A percentile compares a stretch with the other conserved stretches of the same genome.
Conservation (phyloP, 257 asterid species). For the Plantago ovata region DNA sequence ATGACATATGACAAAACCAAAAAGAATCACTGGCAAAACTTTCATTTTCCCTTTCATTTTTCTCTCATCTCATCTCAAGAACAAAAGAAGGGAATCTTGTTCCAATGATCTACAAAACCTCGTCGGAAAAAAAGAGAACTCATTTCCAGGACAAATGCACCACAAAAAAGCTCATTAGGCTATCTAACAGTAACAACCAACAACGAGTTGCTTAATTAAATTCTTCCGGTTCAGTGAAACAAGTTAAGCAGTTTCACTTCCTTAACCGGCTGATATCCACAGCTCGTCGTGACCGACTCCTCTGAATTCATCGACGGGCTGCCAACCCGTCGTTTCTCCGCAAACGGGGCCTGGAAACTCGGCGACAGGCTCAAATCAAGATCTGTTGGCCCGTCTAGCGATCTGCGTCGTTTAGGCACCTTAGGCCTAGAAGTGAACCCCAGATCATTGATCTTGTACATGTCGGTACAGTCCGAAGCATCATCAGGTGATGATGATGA, state of each 20-base stretch:
- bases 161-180: constrained; percentile 11
- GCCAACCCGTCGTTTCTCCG: constrained; percentile 48
- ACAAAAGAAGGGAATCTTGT: constrained; percentile 60
- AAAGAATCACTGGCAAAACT: constrained; percentile 46
- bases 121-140: constrained; percentile 29
- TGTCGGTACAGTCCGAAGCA: constrained; percentile 44
- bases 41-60: constrained; percentile 71
- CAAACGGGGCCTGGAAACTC: constrained; percentile 22
- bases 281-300: constrained; percentile 64
- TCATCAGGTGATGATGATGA: constrained; percentile 22
- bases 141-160: constrained; percentile 20
- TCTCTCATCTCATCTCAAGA: constrained; percentile 15
- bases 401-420: constrained; percentile 49
- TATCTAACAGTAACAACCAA: neutral
- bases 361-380: constrained; percentile 70
- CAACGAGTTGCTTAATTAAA: too few species aligned
- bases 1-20: constrained; percentile 14
- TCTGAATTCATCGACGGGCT: constrained; percentile 82
- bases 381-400: constrained; percentile 41
- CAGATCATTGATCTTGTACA: constrained; percentile 27
- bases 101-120: constrained; percentile 55
- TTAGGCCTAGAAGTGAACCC: constrained; percentile 20
- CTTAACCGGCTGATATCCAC: constrained; percentile 39
- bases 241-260: constrained; percentile 53
- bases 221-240: constrained; percentile 54